These are phyloP conservation scores for Polyporus tsugae DNA, from an alignment of 1,284 basidiomycete genomes.

Conservation along the genomic window DNA sequence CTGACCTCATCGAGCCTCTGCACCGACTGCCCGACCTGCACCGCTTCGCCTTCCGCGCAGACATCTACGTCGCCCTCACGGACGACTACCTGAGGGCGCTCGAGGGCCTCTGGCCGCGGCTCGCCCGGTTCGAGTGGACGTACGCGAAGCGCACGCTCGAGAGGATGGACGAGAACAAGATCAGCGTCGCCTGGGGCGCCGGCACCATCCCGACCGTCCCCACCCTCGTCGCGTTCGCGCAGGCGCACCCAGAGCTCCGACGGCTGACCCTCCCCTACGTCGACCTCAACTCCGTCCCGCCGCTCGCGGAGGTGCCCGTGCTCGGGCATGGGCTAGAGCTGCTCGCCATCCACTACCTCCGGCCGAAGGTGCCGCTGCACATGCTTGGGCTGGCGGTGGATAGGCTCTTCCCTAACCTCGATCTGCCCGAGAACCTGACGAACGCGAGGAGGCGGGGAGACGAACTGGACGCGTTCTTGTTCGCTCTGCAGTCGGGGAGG, in stretches of 20 bases:
- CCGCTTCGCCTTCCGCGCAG: slow-evolving; percentile 2
- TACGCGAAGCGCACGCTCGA: slow-evolving; percentile 6
- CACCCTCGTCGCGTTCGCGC: slow-evolving; percentile 14
- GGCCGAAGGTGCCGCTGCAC: slow-evolving; percentile 7
- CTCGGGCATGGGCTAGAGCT: slow-evolving; percentile 15
- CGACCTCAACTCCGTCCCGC: slow-evolving; percentile 20
- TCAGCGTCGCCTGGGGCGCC: not conserved
- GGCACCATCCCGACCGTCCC: slow-evolving; percentile 9
- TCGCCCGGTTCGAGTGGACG: slow-evolving; percentile 5
- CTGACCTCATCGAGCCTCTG: not conserved
- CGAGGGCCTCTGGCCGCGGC: not conserved
- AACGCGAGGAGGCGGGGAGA: not conserved
- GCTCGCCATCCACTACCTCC: slow-evolving; percentile 12
- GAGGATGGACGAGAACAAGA: slow-evolving; percentile 9
- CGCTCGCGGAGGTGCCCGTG: slow-evolving; percentile 10
- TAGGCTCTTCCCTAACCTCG: slow-evolving; percentile 12
- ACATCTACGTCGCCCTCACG: slow-evolving; percentile 1
- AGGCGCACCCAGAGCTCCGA: slow-evolving; percentile 12
- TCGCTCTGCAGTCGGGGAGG: slow-evolving; percentile 7
- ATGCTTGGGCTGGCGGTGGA: slow-evolving; percentile 10
- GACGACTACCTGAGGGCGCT: slow-evolving; percentile 11
- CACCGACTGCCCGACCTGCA: not conserved
- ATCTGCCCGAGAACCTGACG: slow-evolving; percentile 6
- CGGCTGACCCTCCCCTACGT: slow-evolving; percentile 9
- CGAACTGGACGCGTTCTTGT: slow-evolving; percentile 9